Percentiles rank a stretch among this genome's conserved stretches.
Evolutionary conservation across 306 rosid genomes (phyloP).

Genomic region (Prunus campanulata): DNA sequence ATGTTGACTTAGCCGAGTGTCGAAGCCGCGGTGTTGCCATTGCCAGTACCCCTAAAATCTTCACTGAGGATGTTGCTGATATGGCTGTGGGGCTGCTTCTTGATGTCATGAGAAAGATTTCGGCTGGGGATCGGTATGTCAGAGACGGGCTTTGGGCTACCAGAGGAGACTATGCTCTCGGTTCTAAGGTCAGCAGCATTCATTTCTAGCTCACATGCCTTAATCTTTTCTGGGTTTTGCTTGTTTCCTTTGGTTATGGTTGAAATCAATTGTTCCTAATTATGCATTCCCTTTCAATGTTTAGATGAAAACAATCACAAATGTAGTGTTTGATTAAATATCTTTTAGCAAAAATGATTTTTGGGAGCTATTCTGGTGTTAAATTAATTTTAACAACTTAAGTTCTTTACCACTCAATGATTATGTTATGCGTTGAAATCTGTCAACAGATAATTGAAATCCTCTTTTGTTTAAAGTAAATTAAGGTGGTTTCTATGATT

Average conservation of each 20-base stretch:
- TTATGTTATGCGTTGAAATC: not conserved
- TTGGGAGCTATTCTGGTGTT: no score
- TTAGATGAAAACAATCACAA: no score
- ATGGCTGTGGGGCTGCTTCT: conserved; percentile 47
- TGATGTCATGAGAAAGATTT: conserved; percentile 41
- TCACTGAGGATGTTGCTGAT: conserved; percentile 52
- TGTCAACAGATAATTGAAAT: not conserved
- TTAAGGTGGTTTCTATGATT: not conserved
- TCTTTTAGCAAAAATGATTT: no score
- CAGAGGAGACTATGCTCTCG: conserved; percentile 29
- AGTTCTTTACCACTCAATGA: not conserved
- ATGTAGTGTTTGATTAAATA: no score
- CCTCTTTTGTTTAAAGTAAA: not conserved
- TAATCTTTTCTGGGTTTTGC: no score
- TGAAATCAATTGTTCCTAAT: no score
- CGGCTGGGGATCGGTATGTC: conserved; percentile 29
- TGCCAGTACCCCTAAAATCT: conserved; percentile 32
- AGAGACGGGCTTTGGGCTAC: conserved; percentile 16
- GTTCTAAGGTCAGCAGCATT: conserved; percentile 32
- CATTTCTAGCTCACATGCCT: not conserved
- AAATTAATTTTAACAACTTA: no score
- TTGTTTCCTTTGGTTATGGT: no score
- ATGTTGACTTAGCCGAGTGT: conserved; percentile 23
- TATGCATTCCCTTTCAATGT: no score
- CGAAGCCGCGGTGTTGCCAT: conserved; percentile 21